Base-by-base conservation (phyloP, 106 monocot genomes). In the Triglochin maritima region DNA sequence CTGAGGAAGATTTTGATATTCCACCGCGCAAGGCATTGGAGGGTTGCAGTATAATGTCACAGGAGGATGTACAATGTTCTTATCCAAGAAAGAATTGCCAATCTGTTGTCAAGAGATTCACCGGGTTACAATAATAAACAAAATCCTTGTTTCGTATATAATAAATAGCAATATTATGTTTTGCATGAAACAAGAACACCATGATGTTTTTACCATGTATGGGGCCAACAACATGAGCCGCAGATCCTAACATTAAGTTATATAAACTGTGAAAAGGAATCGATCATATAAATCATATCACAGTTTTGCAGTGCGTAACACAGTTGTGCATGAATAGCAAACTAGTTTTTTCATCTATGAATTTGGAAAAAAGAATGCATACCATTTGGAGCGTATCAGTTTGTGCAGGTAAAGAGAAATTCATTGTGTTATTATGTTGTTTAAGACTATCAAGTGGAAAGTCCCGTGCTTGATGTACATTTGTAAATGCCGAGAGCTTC, bases 401-500 rank as follows among this genome's bases (percentile, higher is more conserved):
- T 2, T 57, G 41, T 45, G 53, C 50, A 17, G n/a, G 29, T 62
- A 55, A 12, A 7, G 50, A n/a, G 29, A 50, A 55, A 7, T 50
- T 74, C 9, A n/a, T 45, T 68, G 67, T 57, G 57, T 57, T 47
- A 7, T 62, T 42, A 51, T 63, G 47, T n/a, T 66, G 65, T 2
- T 41, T 46, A 41, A 66, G 3, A n/a, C 57, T 62, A 59, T 2
- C 50, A 42, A 50, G 14, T 61, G 66, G 46, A 45, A 69, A 13
- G 74, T 80, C 89, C 7, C 72, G 71, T 71, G 72, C 76, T 45
- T 83, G 81, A 62, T 72, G 82, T 44, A 57, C 57, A 55, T 64
- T 78, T 63, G 80, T 78, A n/a, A 87, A 85, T 50, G 67, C 67
- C 57, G 85, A 87, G 63, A 90, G 70, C 43, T 90, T 95, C 59